Conservation (phyloP, 768 basidiomycete species). For the Auriculariales sp. region DNA sequence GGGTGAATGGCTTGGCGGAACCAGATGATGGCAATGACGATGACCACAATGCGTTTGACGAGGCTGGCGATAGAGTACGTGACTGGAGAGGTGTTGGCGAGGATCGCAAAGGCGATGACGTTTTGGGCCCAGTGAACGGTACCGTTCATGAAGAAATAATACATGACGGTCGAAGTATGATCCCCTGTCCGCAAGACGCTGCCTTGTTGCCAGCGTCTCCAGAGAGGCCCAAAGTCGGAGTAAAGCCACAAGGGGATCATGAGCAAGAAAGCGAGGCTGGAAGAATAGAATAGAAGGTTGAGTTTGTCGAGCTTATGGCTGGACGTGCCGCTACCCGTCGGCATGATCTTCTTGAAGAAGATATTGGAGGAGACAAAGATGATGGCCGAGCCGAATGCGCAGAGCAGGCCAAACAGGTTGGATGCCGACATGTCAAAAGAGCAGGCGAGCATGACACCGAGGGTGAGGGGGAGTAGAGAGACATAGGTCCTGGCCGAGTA, state of each 20-base stretch:
- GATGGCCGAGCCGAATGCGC: slow-evolving; percentile 91
- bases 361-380: slow-evolving; percentile 98
- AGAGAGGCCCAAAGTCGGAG: slow-evolving; percentile 66
- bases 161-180: slow-evolving; percentile 48
- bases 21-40: slow-evolving; percentile 96
- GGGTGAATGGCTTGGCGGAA: slow-evolving; percentile 78
- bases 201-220: slow-evolving; percentile 23
- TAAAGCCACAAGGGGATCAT: slow-evolving; percentile 94
- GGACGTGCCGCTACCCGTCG: slow-evolving; percentile 27
- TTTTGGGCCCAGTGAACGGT: slow-evolving; percentile 95
- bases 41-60: slow-evolving; percentile 95
- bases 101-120: slow-evolving; percentile 92
- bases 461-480: slow-evolving; percentile 83
- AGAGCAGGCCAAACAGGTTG: slow-evolving; percentile 74
- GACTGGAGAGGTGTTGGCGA: slow-evolving; percentile 91
- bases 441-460: slow-evolving; percentile 96
- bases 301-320: slow-evolving; percentile 86
- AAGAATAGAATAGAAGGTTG: slow-evolving; percentile 89
- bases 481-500: slow-evolving; percentile 87
- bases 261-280: slow-evolving; percentile 81
- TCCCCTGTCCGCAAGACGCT: slow-evolving; percentile 33
- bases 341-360: slow-evolving; percentile 98
- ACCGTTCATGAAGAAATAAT: slow-evolving; percentile 87
- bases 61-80: slow-evolving; percentile 98
- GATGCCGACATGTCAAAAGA: slow-evolving; percentile 86